Percentiles rank a stretch among this genome's conserved stretches.
Conservation (phyloP, 73 alveolate species). For the Paramecium biaurelia region DNA sequence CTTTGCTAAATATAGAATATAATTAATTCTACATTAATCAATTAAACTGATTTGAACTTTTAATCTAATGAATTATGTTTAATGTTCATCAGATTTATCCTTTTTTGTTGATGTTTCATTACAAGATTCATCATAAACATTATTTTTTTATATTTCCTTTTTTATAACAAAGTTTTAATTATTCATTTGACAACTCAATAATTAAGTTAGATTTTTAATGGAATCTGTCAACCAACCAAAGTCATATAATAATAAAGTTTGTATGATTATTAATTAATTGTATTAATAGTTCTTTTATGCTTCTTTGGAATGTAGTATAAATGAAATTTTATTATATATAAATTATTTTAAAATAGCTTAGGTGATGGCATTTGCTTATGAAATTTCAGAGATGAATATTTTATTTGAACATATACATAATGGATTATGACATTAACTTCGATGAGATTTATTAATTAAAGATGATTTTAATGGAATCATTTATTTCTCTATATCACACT, state of each 20-base stretch:
- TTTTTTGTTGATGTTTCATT: background rate
- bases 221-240: background rate
- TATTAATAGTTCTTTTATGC: background rate
- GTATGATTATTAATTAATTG: background rate
- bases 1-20: background rate
- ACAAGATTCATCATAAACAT: background rate
- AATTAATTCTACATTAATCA: background rate
- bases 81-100: background rate
- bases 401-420: background rate
- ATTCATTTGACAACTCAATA: background rate
- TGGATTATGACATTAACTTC: background rate
- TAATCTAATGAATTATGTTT: background rate
- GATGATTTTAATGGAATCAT: conserved; percentile 1
- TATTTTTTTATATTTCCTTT: background rate
- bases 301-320: background rate
- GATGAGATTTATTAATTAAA: background rate
- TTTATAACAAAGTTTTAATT: background rate
- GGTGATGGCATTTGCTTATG: background rate
- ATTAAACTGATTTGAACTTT: background rate
- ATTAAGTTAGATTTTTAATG: background rate
- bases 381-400: background rate
- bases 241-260: background rate
- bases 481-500: background rate
- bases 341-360: background rate
- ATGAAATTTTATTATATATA: background rate